A percentile compares a stretch with the other conserved stretches of the same genome.
Conservation (phyloP, 352 stramenopile species). For the Discostella stelligera region DNA sequence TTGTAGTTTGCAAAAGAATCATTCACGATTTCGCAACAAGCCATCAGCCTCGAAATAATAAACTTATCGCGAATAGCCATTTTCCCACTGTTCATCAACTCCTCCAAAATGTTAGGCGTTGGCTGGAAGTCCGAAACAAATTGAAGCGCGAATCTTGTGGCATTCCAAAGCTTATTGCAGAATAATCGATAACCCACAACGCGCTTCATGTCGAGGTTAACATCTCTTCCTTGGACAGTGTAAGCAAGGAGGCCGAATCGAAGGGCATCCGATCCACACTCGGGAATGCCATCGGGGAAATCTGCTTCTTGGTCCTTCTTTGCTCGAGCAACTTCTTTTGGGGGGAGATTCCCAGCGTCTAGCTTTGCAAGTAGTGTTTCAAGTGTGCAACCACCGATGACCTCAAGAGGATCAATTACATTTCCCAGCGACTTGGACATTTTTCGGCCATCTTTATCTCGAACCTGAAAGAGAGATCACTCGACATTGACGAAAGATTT, state of each 20-base stretch:
- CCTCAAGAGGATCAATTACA: slow-evolving; percentile 97
- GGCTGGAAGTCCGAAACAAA: slow-evolving; percentile 89
- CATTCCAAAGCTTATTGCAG: slow-evolving; percentile 99
- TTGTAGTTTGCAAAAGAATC: slow-evolving; percentile 90
- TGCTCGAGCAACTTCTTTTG: slow-evolving; percentile 93
- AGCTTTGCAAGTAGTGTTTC: slow-evolving; percentile 91
- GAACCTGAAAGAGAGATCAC: slow-evolving; percentile 46
- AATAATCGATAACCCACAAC: slow-evolving; percentile 99
- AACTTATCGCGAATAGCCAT: slow-evolving; percentile 85
- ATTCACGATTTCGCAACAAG: slow-evolving; percentile 76
- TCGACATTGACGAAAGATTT: background rate
- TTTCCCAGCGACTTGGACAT: slow-evolving; percentile 99
- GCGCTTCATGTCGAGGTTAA: slow-evolving; percentile 99
- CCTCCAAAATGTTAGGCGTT: slow-evolving; percentile 70
- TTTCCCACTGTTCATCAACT: slow-evolving; percentile 75
- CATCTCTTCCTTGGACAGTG: slow-evolving; percentile 90
- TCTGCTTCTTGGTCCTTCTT: slow-evolving; percentile 94
- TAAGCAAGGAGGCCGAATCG: slow-evolving; percentile 96
- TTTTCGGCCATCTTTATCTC: slow-evolving; percentile 98
- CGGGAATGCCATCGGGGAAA: slow-evolving; percentile 97
- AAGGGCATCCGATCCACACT: slow-evolving; percentile 96
- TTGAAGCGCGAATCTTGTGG: slow-evolving; percentile 95
- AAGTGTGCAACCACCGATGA: slow-evolving; percentile 96
- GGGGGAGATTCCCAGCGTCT: slow-evolving; percentile 93
- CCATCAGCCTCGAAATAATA: slow-evolving; percentile 86